Conservation (phyloP, 2,329 filamentous ascomycete species). For the Colletotrichum shisoi region DNA sequence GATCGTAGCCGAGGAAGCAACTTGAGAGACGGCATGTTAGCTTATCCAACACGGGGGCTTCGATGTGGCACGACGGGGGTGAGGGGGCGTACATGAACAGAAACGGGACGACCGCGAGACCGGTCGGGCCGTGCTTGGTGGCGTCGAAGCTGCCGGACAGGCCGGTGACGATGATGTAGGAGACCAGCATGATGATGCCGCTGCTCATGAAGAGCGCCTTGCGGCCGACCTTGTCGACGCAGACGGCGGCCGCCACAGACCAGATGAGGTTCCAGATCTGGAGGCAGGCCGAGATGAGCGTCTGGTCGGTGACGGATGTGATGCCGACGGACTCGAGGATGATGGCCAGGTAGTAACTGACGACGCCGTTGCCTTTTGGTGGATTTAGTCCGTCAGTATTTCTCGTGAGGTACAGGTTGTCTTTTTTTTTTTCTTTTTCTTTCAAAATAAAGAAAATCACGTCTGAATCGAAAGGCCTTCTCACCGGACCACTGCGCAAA, state of each 20-base stretch:
- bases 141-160: conserved; percentile 36
- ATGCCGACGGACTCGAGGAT: conserved; percentile 46
- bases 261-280: conserved; percentile 36
- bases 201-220: background rate
- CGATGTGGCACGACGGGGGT: too few species aligned
- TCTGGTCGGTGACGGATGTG: conserved; percentile 47
- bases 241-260: conserved; percentile 13
- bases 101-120: conserved; percentile 47
- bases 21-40: background rate
- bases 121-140: conserved; percentile 41
- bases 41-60: background rate
- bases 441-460: too few species aligned
- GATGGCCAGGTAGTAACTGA: conserved; percentile 56
- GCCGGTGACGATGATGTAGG: conserved; percentile 28
- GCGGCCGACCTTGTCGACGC: conserved; percentile 24
- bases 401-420: conserved; percentile 33
- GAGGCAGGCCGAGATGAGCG: conserved; percentile 45
- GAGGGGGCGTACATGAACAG: conserved; percentile 46
- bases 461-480: rapidly evolving
- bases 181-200: conserved; percentile 27
- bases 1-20: conserved; percentile 51
- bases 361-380: conserved; percentile 58
- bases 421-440: too few species aligned
- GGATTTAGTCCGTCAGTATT: conserved; percentile 25
- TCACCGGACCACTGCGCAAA: conserved; percentile 45